phyloP scores from a whole-genome alignment of 345 rosid genomes.

The Populus simonii region DNA sequence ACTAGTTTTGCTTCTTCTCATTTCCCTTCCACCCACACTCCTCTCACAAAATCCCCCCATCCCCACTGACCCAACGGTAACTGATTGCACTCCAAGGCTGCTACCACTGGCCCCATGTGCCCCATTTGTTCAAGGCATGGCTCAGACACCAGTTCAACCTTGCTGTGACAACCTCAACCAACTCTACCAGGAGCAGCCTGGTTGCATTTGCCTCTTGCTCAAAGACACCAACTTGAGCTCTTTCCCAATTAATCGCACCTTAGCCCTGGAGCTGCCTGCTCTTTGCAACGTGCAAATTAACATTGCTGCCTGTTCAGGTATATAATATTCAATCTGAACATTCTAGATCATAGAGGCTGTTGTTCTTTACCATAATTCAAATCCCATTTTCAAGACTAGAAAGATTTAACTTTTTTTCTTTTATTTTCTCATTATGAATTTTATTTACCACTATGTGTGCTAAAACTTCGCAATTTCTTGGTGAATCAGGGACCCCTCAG shows the following conservation, averaged over 20 bases:
- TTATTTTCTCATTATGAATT: not conserved
- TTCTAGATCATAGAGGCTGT: no score
- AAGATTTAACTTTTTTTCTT: not conserved
- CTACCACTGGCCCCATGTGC: conserved; percentile 63
- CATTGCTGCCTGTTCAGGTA: conserved; percentile 60
- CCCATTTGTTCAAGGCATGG: conserved; percentile 61
- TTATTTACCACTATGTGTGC: not conserved
- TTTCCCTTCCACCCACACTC: conserved; percentile 23
- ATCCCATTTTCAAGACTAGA: no score
- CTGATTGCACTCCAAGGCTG: conserved; percentile 51
- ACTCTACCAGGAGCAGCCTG: conserved; percentile 47
- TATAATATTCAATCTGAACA: no score
- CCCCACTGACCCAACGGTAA: conserved; percentile 30
- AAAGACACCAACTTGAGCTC: conserved; percentile 43
- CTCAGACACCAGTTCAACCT: conserved; percentile 44
- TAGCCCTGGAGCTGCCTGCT: conserved; percentile 55
- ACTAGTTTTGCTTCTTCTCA: conserved; percentile 26
- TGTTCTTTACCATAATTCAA: no score
- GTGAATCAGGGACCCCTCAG: conserved; percentile 28
- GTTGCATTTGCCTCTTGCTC: conserved; percentile 69
- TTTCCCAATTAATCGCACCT: conserved; percentile 62
- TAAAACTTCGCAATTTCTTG: not conserved
- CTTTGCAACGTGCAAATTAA: conserved; percentile 51
- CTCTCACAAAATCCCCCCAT: conserved; percentile 37
- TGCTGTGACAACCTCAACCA: conserved; percentile 71